A percentile compares a stretch with the other conserved stretches of the same genome.
phyloP scores from a whole-genome alignment of 2,329 filamentous ascomycete genomes.

The Pestalotiopsis fici region DNA sequence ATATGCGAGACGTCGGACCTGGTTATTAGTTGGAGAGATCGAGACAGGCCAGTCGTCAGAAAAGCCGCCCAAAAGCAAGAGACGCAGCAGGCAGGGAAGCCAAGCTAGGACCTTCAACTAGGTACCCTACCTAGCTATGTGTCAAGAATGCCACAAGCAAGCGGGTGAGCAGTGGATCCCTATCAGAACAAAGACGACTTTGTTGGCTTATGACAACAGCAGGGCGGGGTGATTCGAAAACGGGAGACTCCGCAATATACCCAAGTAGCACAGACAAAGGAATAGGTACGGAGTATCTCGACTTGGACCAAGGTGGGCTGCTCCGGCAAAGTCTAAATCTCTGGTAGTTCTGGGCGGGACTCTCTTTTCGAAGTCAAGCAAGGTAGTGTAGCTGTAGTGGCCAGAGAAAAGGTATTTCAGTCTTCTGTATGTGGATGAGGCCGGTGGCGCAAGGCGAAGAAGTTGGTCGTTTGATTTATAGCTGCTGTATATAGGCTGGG shows the following conservation, averaged over 20 bases:
- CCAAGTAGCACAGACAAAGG: no score
- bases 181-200: not conserved
- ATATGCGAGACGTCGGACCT: not conserved
- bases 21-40: not conserved
- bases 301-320: not conserved
- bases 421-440: no score
- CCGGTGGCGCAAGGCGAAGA: no score
- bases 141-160: not conserved
- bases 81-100: not conserved
- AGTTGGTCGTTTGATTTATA: no score
- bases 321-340: not conserved
- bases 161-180: not conserved
- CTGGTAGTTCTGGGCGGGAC: no score
- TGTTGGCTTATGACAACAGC: constrained; percentile 6
- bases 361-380: no score
- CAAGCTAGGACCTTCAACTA: not conserved
- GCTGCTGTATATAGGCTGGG: no score
- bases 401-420: no score
- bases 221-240: constrained; percentile 3
- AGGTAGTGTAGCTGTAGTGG: no score
- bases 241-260: not conserved
- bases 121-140: not conserved
- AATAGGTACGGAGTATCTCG: not conserved
- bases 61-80: no score
- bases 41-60: not conserved